Evolutionary conservation across 208 protist genomes (phyloP).

Genomic region (Leptomonas pyrrhocoris): DNA sequence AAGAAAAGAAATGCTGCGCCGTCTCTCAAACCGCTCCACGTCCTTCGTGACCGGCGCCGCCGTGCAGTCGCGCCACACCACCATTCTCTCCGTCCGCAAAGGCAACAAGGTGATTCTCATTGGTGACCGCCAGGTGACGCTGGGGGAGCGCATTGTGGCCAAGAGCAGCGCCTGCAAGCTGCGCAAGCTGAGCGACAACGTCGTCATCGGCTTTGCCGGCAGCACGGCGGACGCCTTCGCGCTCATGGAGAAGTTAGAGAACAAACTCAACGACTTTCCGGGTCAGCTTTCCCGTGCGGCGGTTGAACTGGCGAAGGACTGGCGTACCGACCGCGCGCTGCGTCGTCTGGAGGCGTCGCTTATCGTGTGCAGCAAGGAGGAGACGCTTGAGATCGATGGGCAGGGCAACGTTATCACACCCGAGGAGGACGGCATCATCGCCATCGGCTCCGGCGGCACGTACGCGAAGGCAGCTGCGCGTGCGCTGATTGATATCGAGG

Average conservation of each 20-base stretch:
- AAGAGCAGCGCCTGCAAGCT: conserved; percentile 90
- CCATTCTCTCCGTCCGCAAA: conserved; percentile 94
- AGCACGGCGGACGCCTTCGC: conserved; percentile 95
- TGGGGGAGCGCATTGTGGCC: conserved; percentile 91
- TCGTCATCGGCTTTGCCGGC: conserved; percentile 94
- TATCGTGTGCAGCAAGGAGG: conserved; percentile 90
- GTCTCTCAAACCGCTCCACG: conserved; percentile 46
- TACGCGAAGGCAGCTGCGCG: conserved; percentile 94
- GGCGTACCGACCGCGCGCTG: conserved; percentile 94
- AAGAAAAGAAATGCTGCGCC: conserved; percentile 41
- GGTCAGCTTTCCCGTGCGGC: conserved; percentile 92
- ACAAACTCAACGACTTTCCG: conserved; percentile 93
- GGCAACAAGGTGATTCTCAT: conserved; percentile 93
- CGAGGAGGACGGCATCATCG: conserved; percentile 93
- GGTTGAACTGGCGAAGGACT: conserved; percentile 96
- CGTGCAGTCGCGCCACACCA: conserved; percentile 83
- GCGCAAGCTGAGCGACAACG: conserved; percentile 74
- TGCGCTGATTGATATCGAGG: conserved; percentile 91
- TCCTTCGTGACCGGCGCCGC: conserved; percentile 37
- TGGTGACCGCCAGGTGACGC: conserved; percentile 94
- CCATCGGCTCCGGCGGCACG: conserved; percentile 93
- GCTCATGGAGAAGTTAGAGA: conserved; percentile 95
- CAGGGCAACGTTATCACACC: conserved; percentile 96
- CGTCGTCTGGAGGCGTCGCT: conserved; percentile 94
- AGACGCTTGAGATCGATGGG: conserved; percentile 94